Percentiles rank a stretch among this genome's conserved stretches.
Evolutionary conservation across 176 grass and related monocot species (phyloP).

Genomic region (Paspalum notatum): DNA sequence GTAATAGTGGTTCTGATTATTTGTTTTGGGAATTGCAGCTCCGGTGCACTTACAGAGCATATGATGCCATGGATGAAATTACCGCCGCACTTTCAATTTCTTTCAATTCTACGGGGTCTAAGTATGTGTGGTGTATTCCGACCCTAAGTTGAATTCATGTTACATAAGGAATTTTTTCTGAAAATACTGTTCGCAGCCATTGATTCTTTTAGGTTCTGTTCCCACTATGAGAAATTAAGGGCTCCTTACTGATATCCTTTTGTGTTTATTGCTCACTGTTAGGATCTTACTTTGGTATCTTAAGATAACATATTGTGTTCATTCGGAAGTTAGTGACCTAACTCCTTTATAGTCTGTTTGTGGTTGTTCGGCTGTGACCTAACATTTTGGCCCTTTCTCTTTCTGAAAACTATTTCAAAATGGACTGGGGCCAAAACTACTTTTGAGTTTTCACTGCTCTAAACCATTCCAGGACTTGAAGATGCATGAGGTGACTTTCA

Average conservation of each 20-base stretch:
- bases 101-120: constrained; percentile 86
- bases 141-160: constrained; percentile 9
- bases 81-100: constrained; percentile 84
- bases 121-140: constrained; percentile 49
- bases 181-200: constrained; percentile 27
- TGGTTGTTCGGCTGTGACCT: not conserved
- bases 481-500: too few species aligned
- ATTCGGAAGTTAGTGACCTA: constrained; percentile 6
- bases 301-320: not conserved
- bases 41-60: constrained; percentile 89
- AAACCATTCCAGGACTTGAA: too few species aligned
- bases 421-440: too few species aligned
- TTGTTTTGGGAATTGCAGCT: constrained; percentile 55
- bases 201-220: not conserved
- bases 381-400: too few species aligned
- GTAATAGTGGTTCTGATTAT: constrained; percentile 26
- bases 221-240: not conserved
- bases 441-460: too few species aligned
- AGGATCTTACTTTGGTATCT: not conserved
- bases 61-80: constrained; percentile 97
- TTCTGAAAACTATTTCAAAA: too few species aligned
- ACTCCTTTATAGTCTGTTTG: not conserved
- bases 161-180: not conserved
- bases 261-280: not conserved
- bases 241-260: constrained; percentile 6